Evolutionary conservation across 1,284 basidiomycete species (phyloP), one percentile per base, ranked within the genome.

Genomic region (Gastroboletus turbinatus): DNA sequence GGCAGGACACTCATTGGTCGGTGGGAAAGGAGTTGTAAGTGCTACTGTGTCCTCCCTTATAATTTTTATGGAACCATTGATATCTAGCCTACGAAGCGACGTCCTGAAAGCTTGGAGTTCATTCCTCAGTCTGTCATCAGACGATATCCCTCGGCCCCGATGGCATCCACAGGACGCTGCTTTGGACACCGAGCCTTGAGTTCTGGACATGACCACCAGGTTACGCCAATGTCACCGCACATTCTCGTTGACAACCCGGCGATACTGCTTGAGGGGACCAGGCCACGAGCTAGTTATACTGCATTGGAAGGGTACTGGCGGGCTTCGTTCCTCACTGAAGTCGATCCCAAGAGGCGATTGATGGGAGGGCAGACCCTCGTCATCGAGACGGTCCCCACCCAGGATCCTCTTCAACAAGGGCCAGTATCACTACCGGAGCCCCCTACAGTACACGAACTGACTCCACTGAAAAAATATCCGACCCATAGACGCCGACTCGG

Each of bases 81-180:
- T 29, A 38, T 48, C n/a, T 46, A 63, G 65, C 27, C 30, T 35
- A 9, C 38, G 4, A 57, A 56, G 13, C 39, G 9, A 48, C 68
- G 63, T 23, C 68, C 65, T 30, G 65, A 67, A 45, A 57, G 68
- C 32, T 50, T 67, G 33, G 50, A 50, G 6, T 67, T 71, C 44
- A 46, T 67, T 47, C 66, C 66, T 17, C 68, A 64, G 21, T 69
- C 66, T 2, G 68, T 71, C 36, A 49, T 68, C 32, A 55, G 61
- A 42, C 67, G 67, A 29, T 50, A 66, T 48, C 65, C 67, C 4
- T 61, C 63, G 2, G 54, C 35, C 0, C 30, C 55, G 9, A 50
- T 30, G 32, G 27, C 33, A 39, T 53, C 57, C 1, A 9, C 49
- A 4, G 29, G 19, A 21, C 52, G 49, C 42, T 53, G 42, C 32